Evolutionary conservation across 2,329 filamentous ascomycete species (phyloP).

Genomic region (Coniella vitis): DNA sequence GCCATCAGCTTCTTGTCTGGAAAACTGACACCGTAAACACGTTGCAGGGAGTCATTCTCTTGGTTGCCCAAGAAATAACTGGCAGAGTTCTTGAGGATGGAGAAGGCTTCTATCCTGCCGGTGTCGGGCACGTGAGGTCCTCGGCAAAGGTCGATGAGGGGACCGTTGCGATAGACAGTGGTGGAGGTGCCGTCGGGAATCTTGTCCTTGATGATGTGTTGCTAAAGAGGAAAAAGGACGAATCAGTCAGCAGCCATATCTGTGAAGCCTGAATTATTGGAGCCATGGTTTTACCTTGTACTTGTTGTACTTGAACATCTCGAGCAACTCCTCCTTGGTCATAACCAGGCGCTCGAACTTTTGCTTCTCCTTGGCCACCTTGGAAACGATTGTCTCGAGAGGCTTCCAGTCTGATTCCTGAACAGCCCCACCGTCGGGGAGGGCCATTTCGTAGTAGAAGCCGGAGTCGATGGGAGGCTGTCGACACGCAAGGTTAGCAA

Average conservation of each 20-base stretch:
- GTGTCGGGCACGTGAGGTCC: slow-evolving; percentile 94
- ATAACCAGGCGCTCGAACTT: slow-evolving; percentile 84
- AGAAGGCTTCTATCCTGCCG: slow-evolving; percentile 87
- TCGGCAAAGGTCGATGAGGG: slow-evolving; percentile 89
- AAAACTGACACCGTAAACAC: slow-evolving; percentile 92
- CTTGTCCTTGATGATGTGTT: slow-evolving; percentile 93
- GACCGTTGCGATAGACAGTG: slow-evolving; percentile 91
- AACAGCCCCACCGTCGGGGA: slow-evolving; percentile 64
- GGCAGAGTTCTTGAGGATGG: slow-evolving; percentile 69
- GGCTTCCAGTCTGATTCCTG: slow-evolving; percentile 75
- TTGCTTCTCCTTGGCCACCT: slow-evolving; percentile 94
- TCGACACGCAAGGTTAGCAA: neutral
- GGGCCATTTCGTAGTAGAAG: slow-evolving; percentile 97
- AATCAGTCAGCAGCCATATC: neutral
- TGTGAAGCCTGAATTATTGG: no score
- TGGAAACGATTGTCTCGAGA: slow-evolving; percentile 71
- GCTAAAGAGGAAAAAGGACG: slow-evolving; percentile 39
- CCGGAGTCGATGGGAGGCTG: slow-evolving; percentile 77
- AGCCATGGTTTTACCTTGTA: slow-evolving; percentile 58
- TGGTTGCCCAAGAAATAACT: slow-evolving; percentile 88
- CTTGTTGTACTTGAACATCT: slow-evolving; percentile 97
- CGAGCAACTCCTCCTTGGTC: slow-evolving; percentile 82
- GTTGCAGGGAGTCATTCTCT: slow-evolving; percentile 89
- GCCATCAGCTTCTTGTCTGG: slow-evolving; percentile 93
- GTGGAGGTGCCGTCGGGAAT: slow-evolving; percentile 82